Evolutionary conservation across 495 filamentous ascomycete genomes (phyloP), one percentile per base, ranked within the genome.

Genomic region (Penicillium antarcticum): DNA sequence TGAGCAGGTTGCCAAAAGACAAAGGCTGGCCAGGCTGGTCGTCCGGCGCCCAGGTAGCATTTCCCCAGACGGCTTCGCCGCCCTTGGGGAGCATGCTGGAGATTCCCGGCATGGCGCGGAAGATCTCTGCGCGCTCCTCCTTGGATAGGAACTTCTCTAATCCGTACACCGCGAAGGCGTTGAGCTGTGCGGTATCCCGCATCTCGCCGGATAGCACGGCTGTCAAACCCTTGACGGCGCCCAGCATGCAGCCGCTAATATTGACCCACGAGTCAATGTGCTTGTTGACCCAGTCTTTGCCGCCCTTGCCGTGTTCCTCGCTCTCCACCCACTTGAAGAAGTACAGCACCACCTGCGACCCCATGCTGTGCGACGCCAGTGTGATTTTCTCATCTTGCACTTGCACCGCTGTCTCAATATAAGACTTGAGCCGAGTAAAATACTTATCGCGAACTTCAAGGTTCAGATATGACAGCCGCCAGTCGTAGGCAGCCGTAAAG

Each of bases 311-410:
- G 47, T 92, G 82, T 1, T 81, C 79, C 18, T 83, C 72, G 16
- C 89, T 84, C 55, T 95, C 89, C 8, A 95, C 92, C 94, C 94
- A 98, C 58, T 98, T 95, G 61, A 96, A 89, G 70, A 98, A 98
- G 73, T 96, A 97, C 64, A 95, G 87, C 11, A 92, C 74, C 0
- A 98, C 92, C 67, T 97, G 95, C 31, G 87, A 89, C 26, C 94
- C 94, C 94, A 98, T 98, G 66, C 88, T 95, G 73, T 98, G 94
- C 5, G 90, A 94, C 1, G 91, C 78, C n/a, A 98, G 73, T 0
- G 89, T 87, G 16, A 88, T 85, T 61, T 98, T 98, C 52, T 87
- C 81, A 37, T 81, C 80, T 8, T 81, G 76, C 11, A 89, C 75
- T 14, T 79, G 61, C 19, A 87, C 77, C 0, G 88, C 87, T 23